Evolutionary conservation across 305 asterid species (phyloP).

Genomic region (Fraxinus latifolia): DNA sequence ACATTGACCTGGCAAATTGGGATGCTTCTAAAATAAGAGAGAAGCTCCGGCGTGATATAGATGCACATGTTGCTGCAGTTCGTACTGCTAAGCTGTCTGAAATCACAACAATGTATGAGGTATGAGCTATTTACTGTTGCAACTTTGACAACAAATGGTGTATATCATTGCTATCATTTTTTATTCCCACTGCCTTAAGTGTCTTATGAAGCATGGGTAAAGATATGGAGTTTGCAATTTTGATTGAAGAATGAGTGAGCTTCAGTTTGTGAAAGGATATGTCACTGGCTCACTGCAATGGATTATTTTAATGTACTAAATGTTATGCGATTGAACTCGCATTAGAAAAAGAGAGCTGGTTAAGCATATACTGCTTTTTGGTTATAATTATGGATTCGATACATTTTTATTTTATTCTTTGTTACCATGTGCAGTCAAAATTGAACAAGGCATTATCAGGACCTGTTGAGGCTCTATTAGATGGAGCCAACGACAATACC

Average conservation of each 20-base stretch:
- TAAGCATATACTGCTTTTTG: neutral
- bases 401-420: neutral
- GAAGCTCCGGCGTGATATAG: constrained; percentile 86
- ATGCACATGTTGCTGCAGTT: constrained; percentile 76
- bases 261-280: neutral
- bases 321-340: neutral
- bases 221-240: neutral
- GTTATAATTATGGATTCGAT: neutral
- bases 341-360: neutral
- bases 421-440: constrained; percentile 52
- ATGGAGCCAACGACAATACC: constrained; percentile 77
- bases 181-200: neutral
- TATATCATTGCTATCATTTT: neutral
- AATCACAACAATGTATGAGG: constrained; percentile 69
- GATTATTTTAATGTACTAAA: neutral
- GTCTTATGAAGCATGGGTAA: constrained; percentile 18
- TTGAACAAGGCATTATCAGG: constrained; percentile 74
- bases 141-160: neutral
- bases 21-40: constrained; percentile 85
- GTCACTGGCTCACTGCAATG: neutral
- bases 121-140: constrained; percentile 26
- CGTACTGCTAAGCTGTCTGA: constrained; percentile 70
- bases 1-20: constrained; percentile 80
- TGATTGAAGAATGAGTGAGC: neutral
- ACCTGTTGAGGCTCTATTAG: constrained; percentile 83